phyloP scores from a whole-genome alignment of 1,284 basidiomycete genomes.

The Coniophora puteana region DNA sequence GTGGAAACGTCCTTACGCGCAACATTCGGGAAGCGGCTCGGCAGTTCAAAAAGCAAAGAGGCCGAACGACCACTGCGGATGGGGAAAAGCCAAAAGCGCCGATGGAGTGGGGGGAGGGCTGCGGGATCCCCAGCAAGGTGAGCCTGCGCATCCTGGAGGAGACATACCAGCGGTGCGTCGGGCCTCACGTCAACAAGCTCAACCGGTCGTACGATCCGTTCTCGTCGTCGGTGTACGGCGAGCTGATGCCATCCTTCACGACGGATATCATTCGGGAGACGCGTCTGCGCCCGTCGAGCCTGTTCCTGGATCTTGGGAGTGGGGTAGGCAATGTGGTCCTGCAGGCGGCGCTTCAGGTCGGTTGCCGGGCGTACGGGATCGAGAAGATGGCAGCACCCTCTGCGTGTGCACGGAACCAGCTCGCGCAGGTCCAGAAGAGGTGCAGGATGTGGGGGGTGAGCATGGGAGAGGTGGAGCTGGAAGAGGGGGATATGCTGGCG shows the following conservation, averaged over 20 bases:
- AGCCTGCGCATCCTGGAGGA: conserved; percentile 71
- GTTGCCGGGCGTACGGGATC: conserved; percentile 70
- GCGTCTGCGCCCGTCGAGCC: conserved; percentile 51
- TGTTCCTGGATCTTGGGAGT: conserved; percentile 75
- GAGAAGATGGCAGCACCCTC: conserved; percentile 65
- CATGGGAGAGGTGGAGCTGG: conserved; percentile 65
- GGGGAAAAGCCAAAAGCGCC: neutral
- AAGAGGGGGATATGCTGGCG: conserved; percentile 69
- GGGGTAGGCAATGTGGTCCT: conserved; percentile 78
- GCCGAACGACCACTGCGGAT: no score
- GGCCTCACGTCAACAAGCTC: conserved; percentile 61
- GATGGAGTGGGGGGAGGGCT: no score
- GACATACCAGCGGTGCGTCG: conserved; percentile 75
- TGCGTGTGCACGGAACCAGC: conserved; percentile 57
- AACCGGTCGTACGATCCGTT: conserved; percentile 72
- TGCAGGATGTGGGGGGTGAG: conserved; percentile 75
- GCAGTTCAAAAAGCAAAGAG: no score
- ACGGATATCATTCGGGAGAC: conserved; percentile 60
- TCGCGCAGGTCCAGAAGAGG: conserved; percentile 56
- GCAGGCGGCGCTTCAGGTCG: conserved; percentile 71
- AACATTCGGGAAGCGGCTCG: no score
- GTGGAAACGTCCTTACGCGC: conserved; percentile 45
- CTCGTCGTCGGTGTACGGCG: conserved; percentile 73
- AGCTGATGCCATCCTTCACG: conserved; percentile 67
- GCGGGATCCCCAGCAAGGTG: conserved; percentile 53